Evolutionary conservation across 2,329 filamentous ascomycete species (phyloP).

Genomic region (Aspergillus alliaceus): DNA sequence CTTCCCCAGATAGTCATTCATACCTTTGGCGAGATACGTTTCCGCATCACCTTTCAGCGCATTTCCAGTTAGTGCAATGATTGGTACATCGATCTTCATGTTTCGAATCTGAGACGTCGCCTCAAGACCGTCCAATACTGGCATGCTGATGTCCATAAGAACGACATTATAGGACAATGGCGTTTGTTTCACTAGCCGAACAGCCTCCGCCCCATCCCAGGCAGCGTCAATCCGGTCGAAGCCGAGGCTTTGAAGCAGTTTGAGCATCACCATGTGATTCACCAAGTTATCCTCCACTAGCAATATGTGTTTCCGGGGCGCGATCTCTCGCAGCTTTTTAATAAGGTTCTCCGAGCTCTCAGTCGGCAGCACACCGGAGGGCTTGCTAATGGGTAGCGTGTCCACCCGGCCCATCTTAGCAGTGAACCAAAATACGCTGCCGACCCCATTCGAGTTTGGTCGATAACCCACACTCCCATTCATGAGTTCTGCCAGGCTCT

Average conservation of each 20-base stretch:
- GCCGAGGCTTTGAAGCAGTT: conserved; percentile 39
- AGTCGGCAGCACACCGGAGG: conserved; percentile 18
- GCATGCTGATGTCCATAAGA: conserved; percentile 52
- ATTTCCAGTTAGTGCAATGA: conserved; percentile 58
- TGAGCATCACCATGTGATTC: conserved; percentile 44
- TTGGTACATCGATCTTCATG: conserved; percentile 44
- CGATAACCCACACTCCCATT: conserved; percentile 52
- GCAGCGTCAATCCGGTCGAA: conserved; percentile 45
- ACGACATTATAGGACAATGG: conserved; percentile 45
- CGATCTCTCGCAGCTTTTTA: conserved; percentile 36
- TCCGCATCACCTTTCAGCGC: conserved; percentile 58
- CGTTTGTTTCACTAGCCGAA: conserved; percentile 43
- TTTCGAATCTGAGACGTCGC: conserved; percentile 46
- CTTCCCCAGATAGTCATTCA: conserved; percentile 59
- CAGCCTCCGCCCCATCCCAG: conserved; percentile 46
- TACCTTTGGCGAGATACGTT: conserved; percentile 53
- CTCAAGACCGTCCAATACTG: conserved; percentile 47
- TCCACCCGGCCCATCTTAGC: conserved; percentile 43
- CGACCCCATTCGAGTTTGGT: conserved; percentile 46
- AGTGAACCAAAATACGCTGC: conserved; percentile 57
- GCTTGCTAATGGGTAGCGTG: conserved; percentile 28
- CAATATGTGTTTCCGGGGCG: conserved; percentile 42
- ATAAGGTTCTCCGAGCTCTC: conserved; percentile 18
- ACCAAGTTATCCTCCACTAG: conserved; percentile 46
- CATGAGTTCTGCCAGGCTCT: conserved; percentile 58